Evolutionary conservation across 75 land plant species (phyloP).

Genomic region (Azolla pinnata): DNA sequence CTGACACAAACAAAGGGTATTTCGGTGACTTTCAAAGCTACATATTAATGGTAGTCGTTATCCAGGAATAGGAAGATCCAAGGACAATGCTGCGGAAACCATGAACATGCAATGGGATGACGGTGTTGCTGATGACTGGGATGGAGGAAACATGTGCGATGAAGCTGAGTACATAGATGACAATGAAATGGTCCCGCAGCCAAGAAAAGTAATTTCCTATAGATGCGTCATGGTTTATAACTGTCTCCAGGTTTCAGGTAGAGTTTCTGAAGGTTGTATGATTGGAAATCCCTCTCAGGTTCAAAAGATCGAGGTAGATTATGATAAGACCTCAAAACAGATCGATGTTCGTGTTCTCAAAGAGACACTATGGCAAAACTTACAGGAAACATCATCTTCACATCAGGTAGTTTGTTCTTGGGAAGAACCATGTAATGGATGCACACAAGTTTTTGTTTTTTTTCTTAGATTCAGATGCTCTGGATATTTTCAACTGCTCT

Average conservation of each 20-base stretch:
- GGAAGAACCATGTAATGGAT: no score
- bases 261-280: no score
- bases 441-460: no score
- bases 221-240: neutral
- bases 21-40: no score
- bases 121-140: constrained; percentile 35
- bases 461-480: neutral
- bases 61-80: neutral
- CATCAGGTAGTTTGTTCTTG: constrained; percentile 2
- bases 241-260: no score
- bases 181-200: constrained; percentile 46
- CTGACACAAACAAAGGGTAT: no score
- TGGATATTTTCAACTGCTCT: neutral
- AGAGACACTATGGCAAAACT: constrained; percentile 57
- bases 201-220: constrained; percentile 53
- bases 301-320: constrained; percentile 72
- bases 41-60: no score
- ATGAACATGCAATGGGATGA: constrained; percentile 12
- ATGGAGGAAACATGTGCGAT: constrained; percentile 37
- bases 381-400: constrained; percentile 30
- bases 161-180: constrained; percentile 42
- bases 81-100: neutral
- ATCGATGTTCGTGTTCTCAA: constrained; percentile 87
- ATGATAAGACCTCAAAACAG: constrained; percentile 82
- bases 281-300: constrained; percentile 37